These are phyloP conservation scores for Ulmus americana DNA, from an alignment of 331 rosid genomes.

Conservation along the genomic window DNA sequence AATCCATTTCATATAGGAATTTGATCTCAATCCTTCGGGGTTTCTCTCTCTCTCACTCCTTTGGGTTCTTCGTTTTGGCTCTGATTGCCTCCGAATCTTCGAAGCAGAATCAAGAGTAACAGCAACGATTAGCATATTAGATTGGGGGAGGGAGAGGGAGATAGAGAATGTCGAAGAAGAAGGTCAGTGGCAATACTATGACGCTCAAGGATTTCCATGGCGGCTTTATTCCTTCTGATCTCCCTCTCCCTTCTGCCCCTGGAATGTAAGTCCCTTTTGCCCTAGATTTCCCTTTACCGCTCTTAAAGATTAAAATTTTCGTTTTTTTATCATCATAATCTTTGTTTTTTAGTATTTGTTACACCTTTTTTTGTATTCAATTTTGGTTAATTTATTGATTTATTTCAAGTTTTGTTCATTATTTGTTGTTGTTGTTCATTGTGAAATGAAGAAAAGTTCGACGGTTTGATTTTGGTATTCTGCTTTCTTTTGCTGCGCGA, in stretches of 20 bases:
- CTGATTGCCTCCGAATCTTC: background rate
- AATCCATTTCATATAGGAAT: background rate
- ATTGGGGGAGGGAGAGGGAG: background rate
- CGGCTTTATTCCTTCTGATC: constrained; percentile 91
- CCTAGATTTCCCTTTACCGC: constrained; percentile 21
- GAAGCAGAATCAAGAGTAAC: background rate
- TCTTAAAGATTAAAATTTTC: background rate
- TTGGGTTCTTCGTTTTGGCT: background rate
- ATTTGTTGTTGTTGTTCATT: background rate
- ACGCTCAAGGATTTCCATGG: constrained; percentile 97
- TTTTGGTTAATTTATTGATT: background rate
- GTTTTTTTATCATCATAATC: too few species aligned
- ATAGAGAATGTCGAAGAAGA: constrained; percentile 89
- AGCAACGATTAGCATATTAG: background rate
- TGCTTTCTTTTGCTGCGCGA: background rate
- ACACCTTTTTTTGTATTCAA: too few species aligned
- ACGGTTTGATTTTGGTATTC: background rate
- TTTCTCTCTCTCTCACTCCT: too few species aligned
- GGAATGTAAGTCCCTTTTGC: constrained; percentile 71
- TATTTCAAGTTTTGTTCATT: background rate
- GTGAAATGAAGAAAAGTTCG: background rate
- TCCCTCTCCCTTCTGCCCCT: constrained; percentile 95
- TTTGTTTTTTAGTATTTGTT: too few species aligned
- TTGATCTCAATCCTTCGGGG: background rate
- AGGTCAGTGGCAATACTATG: constrained; percentile 79